Base-by-base conservation (phyloP, 2,329 filamentous ascomycete species). In the Colletotrichum tamarilloi region DNA sequence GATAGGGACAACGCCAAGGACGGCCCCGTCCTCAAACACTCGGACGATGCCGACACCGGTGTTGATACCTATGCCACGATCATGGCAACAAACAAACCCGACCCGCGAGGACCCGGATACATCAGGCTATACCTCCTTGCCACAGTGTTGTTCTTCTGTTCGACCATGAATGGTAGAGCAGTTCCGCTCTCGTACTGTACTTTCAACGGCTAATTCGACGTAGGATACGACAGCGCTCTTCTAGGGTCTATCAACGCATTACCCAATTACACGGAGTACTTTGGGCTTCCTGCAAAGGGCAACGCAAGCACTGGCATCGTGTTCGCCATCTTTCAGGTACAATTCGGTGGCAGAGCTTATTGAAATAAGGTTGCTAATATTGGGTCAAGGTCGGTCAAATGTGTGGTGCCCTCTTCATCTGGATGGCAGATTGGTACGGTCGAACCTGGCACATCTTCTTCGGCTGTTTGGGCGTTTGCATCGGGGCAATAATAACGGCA, bases 401-500 rank as follows among this genome's bases (percentile, higher is more conserved):
- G 80, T 79, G 76, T 22, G 84, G 81, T 9, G 83, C 84, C 1
- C 77, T 85, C 2, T 85, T 86, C 72, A 80, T 82, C 28, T 86
- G 84, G 81, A 77, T 84, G 57, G 80, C 84, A 49, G 86, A 87
- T 71, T 85, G 82, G 80, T 79, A 82, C 9, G 86, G 86, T 1
- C 81, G 86, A 24, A 83, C 80, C 4, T 79, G 80, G 69, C 82
- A 83, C 22, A 83, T 87, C 30, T 84, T 82, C 70, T 80, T 86
- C 52, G 86, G 87, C 24, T 85, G 84, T 53, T 73, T 86, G 0
- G 82, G 87, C 55, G 85, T 90, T 35, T 81, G 87, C 58, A 67
- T 88, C n/a, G 87, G 86, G 11, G 85, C 86, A 4, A 82, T 88
- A 65, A 76, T 90, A 32, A 86, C 87, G 68, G 83, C 85, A 9